Base-by-base conservation (phyloP, 805 yeast species). In the Metahyphopichia silvanorum region DNA sequence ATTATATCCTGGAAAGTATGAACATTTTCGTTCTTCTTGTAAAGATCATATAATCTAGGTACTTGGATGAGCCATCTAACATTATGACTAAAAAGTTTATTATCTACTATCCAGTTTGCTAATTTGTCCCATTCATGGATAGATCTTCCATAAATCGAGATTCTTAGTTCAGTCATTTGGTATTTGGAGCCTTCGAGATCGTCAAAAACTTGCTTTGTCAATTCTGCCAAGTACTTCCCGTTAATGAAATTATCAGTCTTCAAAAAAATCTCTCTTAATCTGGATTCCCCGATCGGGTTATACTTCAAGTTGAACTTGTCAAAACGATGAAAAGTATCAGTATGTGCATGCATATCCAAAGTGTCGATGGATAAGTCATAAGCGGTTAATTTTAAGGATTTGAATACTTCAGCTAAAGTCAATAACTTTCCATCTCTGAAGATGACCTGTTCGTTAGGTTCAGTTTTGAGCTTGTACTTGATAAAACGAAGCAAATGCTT, bases 281-380 rank as follows among this genome's bases (percentile, higher is more conserved):
- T 81, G 14, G 98, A 93, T 63, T 93, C 98, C 19, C 99, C 99
- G 47, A 93, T 83, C 14, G 99, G 99, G 55, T 93, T 93, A 65
- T 93, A 93, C 58, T 93, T 94, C 64, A 93, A 71, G 58, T 93
- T 93, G 73, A 93, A 93, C 63, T 93, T 93, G 62, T 93, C 99
- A 54, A 93, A 93, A 49, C 99, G 75, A 60, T 93, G 99, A 74
- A 93, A 93, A 1, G 98, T 85, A 52, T 93, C 99, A 43, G 89
- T 85, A 59, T 93, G 98, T 4, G 99, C 99, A 61, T 93, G 99
- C 99, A 93, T 93, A 61, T 93, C 99, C 45, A 93, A 72, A 2
- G 98, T 94, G 52, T 93, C 99, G 49, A 93, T 93, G 37, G 95
- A 84, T 38, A 93, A 69, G 55, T 93, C 98, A 55, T 94, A 93